Evolutionary conservation across 805 yeast genomes (phyloP), one percentile per base, ranked within the genome.

Genomic region (Zygosaccharomyces gambellarensis): DNA sequence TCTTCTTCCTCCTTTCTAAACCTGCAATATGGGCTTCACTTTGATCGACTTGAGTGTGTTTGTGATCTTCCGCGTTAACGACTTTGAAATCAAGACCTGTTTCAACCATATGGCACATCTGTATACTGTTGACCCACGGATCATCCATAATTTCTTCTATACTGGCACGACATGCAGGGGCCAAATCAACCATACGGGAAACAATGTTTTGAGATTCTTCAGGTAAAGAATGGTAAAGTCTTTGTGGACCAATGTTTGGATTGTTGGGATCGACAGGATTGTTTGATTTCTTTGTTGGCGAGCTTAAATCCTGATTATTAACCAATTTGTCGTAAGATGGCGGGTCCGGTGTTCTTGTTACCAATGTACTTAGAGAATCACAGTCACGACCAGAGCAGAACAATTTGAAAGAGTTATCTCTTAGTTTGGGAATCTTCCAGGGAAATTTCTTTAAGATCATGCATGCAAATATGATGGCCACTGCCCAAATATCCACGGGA

Each of bases 21-120:
- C 90, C 85, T 9, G 97, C 96, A 70, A 90, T 90, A 67, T 90
- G 98, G 0, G 98, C 98, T 59, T 88, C 95, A 52, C 88, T 83
- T 65, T 87, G 96, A 58, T 90, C 96, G 45, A 90, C 97, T 56
- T 80, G 80, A 1, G 97, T 88, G 65, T 90, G 98, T 30, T 76
- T 76, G 64, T 90, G 98, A 60, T 81, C 83, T 6, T 72, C 67
- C 19, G 82, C 80, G 21, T 57, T 57, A 9, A 70, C 59, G 2
- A 71, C 68, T 19, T 67, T 67, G 32, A 70, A 74, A 48, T 75
- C 74, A 28, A 71, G 58, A 30, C 59, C 60, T 31, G 73, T 71
- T 45, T 72, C 77, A 28, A 82, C 78, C 2, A 86, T 77, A 21
- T 47, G 42, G 69, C 98, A 90, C 85, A 82, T 82, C 45, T 75